A percentile compares a stretch with the other conserved stretches of the same genome.
Evolutionary conservation across 768 basidiomycete species (phyloP).

Genomic region (Lentinula sp.): DNA sequence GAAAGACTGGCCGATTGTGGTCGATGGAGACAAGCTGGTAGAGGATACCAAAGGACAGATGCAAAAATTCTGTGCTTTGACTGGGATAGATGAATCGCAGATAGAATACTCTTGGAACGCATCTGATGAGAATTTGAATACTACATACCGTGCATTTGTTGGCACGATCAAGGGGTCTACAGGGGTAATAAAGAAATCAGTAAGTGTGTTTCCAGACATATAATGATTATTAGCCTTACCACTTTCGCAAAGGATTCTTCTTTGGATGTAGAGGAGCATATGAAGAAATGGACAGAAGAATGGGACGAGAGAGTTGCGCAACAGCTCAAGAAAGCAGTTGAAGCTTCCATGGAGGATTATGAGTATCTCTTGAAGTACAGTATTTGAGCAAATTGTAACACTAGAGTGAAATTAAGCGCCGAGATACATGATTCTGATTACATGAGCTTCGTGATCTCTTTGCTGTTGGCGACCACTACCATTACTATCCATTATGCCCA

Average conservation of each 20-base stretch:
- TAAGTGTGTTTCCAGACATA: neutral
- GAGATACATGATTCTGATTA: neutral
- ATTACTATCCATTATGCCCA: slow-evolving; percentile 63
- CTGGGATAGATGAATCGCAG: neutral
- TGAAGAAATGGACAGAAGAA: slow-evolving; percentile 5
- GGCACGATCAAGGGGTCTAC: neutral
- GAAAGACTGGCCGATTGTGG: neutral
- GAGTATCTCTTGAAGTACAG: neutral
- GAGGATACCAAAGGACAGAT: slow-evolving; percentile 1
- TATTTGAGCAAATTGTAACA: neutral
- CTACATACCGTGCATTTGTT: neutral
- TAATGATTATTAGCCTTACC: neutral
- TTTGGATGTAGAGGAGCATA: neutral
- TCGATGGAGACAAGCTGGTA: slow-evolving; percentile 3
- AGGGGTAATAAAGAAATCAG: neutral
- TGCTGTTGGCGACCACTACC: neutral
- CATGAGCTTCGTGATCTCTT: neutral
- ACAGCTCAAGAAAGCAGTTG: neutral
- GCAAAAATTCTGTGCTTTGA: slow-evolving; percentile 1
- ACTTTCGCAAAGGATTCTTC: neutral
- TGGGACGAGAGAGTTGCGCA: neutral
- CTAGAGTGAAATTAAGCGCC: no score
- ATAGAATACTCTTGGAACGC: slow-evolving; percentile 5
- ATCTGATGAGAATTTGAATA: neutral
- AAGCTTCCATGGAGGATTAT: slow-evolving; percentile 4